Percentiles rank a stretch among this genome's conserved stretches.
phyloP scores from a whole-genome alignment of 1,284 basidiomycete genomes.

The Pseudozyma sp. region DNA sequence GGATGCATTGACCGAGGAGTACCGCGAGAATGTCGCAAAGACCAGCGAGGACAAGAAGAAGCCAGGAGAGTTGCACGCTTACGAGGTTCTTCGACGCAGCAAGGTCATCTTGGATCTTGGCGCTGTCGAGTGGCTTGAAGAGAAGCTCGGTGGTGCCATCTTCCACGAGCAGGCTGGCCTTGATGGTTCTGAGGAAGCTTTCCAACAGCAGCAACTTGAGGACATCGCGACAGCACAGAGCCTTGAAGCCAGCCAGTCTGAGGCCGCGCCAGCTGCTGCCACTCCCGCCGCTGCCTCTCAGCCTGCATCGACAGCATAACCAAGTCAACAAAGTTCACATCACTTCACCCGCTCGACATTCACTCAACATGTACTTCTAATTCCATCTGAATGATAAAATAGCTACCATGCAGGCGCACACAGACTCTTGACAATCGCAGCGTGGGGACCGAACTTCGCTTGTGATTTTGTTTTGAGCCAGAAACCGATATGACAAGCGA shows the following conservation, averaged over 20 bases:
- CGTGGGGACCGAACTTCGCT: too few species aligned
- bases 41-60: conserved; percentile 62
- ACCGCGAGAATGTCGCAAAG: conserved; percentile 43
- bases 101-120: conserved; percentile 66
- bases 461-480: too few species aligned
- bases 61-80: conserved; percentile 67
- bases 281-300: conserved; percentile 10
- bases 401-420: too few species aligned
- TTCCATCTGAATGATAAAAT: neutral
- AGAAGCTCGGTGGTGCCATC: conserved; percentile 65
- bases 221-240: neutral
- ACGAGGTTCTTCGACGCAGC: conserved; percentile 62
- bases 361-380: neutral
- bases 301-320: conserved; percentile 12
- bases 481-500: too few species aligned
- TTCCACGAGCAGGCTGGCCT: conserved; percentile 54
- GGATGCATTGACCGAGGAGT: conserved; percentile 57
- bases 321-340: neutral
- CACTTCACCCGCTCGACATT: neutral
- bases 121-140: conserved; percentile 69
- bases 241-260: conserved; percentile 2
- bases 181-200: conserved; percentile 8
- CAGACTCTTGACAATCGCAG: too few species aligned
- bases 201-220: conserved; percentile 3
- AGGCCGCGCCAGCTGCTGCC: conserved; percentile 4